phyloP scores from a whole-genome alignment of 116 monocot species.

The Cymodocea nodosa region DNA sequence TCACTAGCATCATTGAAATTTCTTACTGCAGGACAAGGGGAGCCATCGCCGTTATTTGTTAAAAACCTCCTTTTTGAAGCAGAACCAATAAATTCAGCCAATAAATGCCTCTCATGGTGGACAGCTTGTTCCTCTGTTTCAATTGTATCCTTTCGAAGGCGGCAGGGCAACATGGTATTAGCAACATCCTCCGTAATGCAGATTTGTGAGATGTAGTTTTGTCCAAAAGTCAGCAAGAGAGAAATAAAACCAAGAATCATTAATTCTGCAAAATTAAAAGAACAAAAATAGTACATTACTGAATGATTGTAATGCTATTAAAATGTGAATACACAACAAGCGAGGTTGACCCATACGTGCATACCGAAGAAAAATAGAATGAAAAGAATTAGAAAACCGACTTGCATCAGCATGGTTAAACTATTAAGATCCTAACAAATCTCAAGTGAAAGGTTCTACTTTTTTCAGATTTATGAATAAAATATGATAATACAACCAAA shows the following conservation, averaged over 20 bases:
- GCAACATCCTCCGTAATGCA: conserved; percentile 74
- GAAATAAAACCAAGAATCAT: conserved; percentile 98
- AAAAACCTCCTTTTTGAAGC: conserved; percentile 26
- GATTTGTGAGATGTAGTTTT: conserved; percentile 78
- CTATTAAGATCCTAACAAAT: not conserved
- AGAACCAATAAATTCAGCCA: conserved; percentile 8
- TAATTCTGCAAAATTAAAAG: conserved; percentile 40
- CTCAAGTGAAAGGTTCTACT: not conserved
- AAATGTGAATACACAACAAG: not conserved
- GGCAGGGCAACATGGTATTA: conserved; percentile 76
- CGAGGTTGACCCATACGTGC: too few species aligned
- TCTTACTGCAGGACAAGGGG: conserved; percentile 41
- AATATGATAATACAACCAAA: not conserved
- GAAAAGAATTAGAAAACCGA: not conserved
- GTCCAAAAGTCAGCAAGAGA: conserved; percentile 82
- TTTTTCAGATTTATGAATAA: not conserved
- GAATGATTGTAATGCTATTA: not conserved
- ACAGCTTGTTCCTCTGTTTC: conserved; percentile 10
- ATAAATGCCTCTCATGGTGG: conserved; percentile 22
- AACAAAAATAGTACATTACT: not conserved
- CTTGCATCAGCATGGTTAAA: not conserved
- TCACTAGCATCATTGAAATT: not conserved
- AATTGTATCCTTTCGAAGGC: conserved; percentile 7
- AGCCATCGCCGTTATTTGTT: conserved; percentile 5
- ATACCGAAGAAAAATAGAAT: not conserved